These are phyloP conservation scores for Hanseniaspora hatyaiensis DNA, from an alignment of 805 yeast species.

Conservation along the genomic window DNA sequence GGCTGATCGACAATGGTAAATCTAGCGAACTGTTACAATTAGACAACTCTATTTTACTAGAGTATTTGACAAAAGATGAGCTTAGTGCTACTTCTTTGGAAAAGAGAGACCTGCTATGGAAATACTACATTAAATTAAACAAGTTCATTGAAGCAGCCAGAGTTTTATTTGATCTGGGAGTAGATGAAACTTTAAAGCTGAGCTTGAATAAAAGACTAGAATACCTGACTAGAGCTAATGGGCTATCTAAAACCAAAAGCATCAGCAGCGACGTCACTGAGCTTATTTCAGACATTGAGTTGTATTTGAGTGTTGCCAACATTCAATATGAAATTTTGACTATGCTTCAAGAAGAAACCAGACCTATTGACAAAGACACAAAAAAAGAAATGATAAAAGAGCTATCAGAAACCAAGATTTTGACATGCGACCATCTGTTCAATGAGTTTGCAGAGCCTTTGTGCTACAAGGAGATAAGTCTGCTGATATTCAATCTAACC, in stretches of 20 bases:
- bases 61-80: conserved; percentile 61
- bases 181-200: conserved; percentile 53
- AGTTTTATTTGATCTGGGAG: conserved; percentile 59
- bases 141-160: conserved; percentile 75
- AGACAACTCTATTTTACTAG: conserved; percentile 68
- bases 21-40: conserved; percentile 67
- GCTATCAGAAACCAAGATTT: conserved; percentile 50
- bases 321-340: conserved; percentile 49
- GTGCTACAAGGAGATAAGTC: conserved; percentile 73
- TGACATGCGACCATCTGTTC: conserved; percentile 65
- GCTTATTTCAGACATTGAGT: conserved; percentile 58
- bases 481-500: conserved; percentile 66
- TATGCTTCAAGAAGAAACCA: conserved; percentile 40
- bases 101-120: conserved; percentile 77
- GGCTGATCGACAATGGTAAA: conserved; percentile 72
- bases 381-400: conserved; percentile 36
- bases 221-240: conserved; percentile 80
- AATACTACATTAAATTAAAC: conserved; percentile 73
- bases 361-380: conserved; percentile 31
- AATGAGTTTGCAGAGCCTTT: conserved; percentile 80
- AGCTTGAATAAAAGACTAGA: conserved; percentile 67
- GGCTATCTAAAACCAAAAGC: conserved; percentile 79
- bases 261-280: conserved; percentile 31
- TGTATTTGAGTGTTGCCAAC: conserved; percentile 73
- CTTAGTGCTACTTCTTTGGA: conserved; percentile 41